Percentiles rank a stretch among this genome's conserved stretches.
Conservation (phyloP, 805 yeast species). For the Nakazawaea molendinolei region DNA sequence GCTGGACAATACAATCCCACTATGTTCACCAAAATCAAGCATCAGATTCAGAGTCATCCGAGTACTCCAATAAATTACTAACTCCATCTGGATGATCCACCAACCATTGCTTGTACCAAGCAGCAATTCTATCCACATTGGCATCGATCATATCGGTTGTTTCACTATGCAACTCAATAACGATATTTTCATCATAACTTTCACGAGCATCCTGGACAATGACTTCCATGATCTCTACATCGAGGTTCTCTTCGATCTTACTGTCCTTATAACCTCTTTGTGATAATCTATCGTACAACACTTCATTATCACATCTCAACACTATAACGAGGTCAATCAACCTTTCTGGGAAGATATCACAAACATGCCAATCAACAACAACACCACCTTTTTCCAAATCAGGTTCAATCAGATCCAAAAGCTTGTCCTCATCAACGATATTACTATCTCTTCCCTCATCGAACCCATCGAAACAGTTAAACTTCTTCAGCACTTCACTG, state of each 20-base stretch:
- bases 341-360: slow-evolving; percentile 91
- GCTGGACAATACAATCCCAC: no score
- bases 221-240: slow-evolving; percentile 96
- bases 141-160: slow-evolving; percentile 68
- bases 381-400: slow-evolving; percentile 78
- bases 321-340: slow-evolving; percentile 90
- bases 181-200: slow-evolving; percentile 70
- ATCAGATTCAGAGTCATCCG: slow-evolving; percentile 12
- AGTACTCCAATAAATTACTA: slow-evolving; percentile 35
- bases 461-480: slow-evolving; percentile 72
- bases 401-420: slow-evolving; percentile 75
- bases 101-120: slow-evolving; percentile 77
- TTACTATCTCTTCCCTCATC: slow-evolving; percentile 81
- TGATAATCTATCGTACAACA: slow-evolving; percentile 67
- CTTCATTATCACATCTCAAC: slow-evolving; percentile 66
- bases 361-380: slow-evolving; percentile 96
- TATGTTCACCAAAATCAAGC: no score
- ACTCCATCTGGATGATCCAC: slow-evolving; percentile 58
- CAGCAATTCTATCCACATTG: slow-evolving; percentile 69
- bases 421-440: slow-evolving; percentile 88
- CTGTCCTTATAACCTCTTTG: slow-evolving; percentile 72
- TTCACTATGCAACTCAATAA: slow-evolving; percentile 74
- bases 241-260: slow-evolving; percentile 86
- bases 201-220: slow-evolving; percentile 82
- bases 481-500: slow-evolving; percentile 74